A percentile compares a stretch with the other conserved stretches of the same genome.
These are phyloP conservation scores for Cucurbita pepo DNA, from an alignment of 306 rosid species.

Conservation along the genomic window DNA sequence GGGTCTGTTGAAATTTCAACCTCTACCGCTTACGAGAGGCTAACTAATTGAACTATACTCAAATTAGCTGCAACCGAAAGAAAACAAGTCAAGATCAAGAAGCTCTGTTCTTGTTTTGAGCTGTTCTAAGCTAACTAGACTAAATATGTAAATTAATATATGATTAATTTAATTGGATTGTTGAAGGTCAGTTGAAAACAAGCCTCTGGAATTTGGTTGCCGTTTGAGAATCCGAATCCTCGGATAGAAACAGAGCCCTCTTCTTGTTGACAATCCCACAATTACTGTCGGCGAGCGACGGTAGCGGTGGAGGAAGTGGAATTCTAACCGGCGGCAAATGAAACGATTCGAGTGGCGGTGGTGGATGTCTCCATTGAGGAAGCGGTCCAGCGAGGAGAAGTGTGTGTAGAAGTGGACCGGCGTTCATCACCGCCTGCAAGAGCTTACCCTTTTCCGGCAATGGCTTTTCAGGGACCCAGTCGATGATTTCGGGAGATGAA, in stretches of 20 bases:
- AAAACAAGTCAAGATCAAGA: background rate
- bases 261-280: conserved; percentile 47
- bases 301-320: conserved; percentile 19
- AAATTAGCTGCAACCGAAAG: background rate
- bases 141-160: background rate
- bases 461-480: conserved; percentile 40
- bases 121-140: background rate
- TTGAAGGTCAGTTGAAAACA: conserved; percentile 35
- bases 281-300: conserved; percentile 19
- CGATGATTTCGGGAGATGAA: conserved; percentile 52
- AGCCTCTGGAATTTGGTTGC: conserved; percentile 65
- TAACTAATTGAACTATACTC: background rate
- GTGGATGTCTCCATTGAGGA: conserved; percentile 98
- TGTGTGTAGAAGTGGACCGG: conserved; percentile 84
- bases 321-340: conserved; percentile 81
- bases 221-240: conserved; percentile 40
- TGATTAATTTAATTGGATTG: background rate
- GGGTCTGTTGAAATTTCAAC: background rate
- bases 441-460: conserved; percentile 95
- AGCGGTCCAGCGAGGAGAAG: conserved; percentile 90
- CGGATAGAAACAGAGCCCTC: conserved; percentile 33
- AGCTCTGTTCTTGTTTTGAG: background rate
- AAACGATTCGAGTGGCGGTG: conserved; percentile 81
- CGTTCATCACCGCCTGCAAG: conserved; percentile 88
- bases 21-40: background rate